Base-by-base conservation (phyloP, 176 grass and related monocot genomes). In the Raddia distichophylla region DNA sequence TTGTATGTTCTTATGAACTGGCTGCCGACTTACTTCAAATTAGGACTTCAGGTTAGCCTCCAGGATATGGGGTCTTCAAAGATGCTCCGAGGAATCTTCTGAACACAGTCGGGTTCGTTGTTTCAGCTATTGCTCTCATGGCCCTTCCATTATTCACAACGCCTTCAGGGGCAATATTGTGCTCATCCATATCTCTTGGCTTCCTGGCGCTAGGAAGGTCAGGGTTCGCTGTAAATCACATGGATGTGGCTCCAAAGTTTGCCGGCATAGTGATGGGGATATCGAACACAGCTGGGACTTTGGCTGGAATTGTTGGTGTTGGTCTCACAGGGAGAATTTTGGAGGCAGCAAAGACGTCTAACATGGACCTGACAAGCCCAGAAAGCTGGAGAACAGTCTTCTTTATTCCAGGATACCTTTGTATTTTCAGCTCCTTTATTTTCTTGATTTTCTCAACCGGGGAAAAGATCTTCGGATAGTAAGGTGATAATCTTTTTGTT, bases 1-100 rank as follows among this genome's bases (percentile, higher is more conserved):
- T 60, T 92, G 74, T 92, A 86, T 61, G 86, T 89, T 37, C 76
- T 92, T 18, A 89, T 92, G 90, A 92, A 92, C 72, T 89, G 90
- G 86, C 55, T 92, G 80, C 90, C 90, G 6, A 92, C 90, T 12
- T 92, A 86, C 75, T 92, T 89, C 37, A 87, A 92, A 37, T 72
- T 86, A 37, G 90, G 79, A 5, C 79, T 92, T 71, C 73, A 86
- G 43, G 70, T 74, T n/a, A 86, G 86, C 79, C 90, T 89, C 40
- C 78, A 92, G 80, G 86, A 92, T 8, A 86, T 92, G 75, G 83
- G 90, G 37, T 89, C 85, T 66, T 89, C 86, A 11, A 92, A 92
- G 69, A 89, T 92, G 90, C 67, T 89, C 52, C 87, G 20, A 87
- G 87, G 40, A 92, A 92, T 74, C 75, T 89, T 70, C 73, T 92